Evolutionary conservation across 2,329 filamentous ascomycete genomes (phyloP), one percentile per base, ranked within the genome.

Genomic region (Scolecobasidium constrictum): DNA sequence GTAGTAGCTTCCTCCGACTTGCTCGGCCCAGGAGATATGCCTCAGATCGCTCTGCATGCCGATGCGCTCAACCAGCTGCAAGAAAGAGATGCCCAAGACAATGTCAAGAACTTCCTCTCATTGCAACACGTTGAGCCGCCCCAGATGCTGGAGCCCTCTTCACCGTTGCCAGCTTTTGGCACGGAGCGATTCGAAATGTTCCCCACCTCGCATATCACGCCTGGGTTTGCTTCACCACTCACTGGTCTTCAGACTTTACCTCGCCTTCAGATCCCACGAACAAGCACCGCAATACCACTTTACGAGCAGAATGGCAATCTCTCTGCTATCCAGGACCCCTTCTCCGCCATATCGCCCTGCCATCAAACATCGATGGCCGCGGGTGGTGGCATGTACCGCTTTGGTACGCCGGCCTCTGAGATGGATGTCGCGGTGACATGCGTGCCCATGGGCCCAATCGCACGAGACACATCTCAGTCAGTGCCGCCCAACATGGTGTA

Each of bases 401-500:
- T 86, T 49, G 81, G 78, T n/a, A 93, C 86, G 0, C 87, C 88
- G 13, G 84, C 88, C 59, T 94, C 88, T 2, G 87, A 94, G 56
- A 81, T 90, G 71, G 90, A 95, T 57, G 78, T 88, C 11, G 88
- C 90, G 1, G 65, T 93, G 46, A 92, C 85, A 1, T 74, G 81
- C 3, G 69, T 88, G 35, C 76, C 77, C 1, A 53, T 78, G 13
- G 84, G 81, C 0, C 84, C 84, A 5, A 70, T 94, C 22, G 72
- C 81, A 35, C 82, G 90, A 40, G 82, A 92, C 55, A 69, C 72
- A 37, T 94, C 86, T 19, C 86, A 94, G 61, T 95, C 88, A 4
- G 90, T 95, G 0, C 90, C 90, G 35, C 90, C 90, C 5, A 81
- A 94, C 64, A 94, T 95, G 87, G 81, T 78, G 58, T 94, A 83